Conservation (phyloP, 2,329 filamentous ascomycete genomes). For the Venturia pyrina region DNA sequence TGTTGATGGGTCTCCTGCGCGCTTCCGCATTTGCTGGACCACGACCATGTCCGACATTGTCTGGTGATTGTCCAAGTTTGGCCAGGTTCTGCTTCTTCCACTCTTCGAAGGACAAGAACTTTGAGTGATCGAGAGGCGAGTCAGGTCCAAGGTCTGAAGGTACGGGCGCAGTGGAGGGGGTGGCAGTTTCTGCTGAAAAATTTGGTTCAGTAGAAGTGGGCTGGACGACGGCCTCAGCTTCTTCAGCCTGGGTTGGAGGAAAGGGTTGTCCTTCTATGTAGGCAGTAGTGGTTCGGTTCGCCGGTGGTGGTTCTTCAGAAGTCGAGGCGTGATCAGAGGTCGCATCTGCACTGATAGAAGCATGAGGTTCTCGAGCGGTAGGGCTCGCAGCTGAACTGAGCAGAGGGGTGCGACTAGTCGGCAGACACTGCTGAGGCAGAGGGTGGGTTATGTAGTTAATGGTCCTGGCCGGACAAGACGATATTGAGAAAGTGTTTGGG, state of each 20-base stretch:
- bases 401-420: constrained; percentile 44
- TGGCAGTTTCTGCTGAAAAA: background rate
- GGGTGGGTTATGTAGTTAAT: constrained; percentile 77
- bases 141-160: constrained; percentile 47
- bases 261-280: background rate
- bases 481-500: background rate
- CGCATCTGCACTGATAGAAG: constrained; percentile 14
- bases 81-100: constrained; percentile 94
- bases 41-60: constrained; percentile 50
- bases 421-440: constrained; percentile 65
- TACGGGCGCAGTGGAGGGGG: constrained; percentile 20
- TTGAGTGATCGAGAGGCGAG: constrained; percentile 59
- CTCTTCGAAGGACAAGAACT: constrained; percentile 94
- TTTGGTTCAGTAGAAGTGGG: constrained; percentile 8
- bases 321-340: constrained; percentile 14
- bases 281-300: constrained; percentile 5
- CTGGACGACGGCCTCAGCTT: background rate
- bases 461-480: constrained; percentile 43
- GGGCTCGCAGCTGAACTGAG: background rate
- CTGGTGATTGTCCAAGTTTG: constrained; percentile 70
- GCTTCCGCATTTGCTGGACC: constrained; percentile 38
- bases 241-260: background rate
- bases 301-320: constrained; percentile 15
- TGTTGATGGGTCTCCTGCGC: constrained; percentile 45
- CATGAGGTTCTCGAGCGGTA: background rate